Percentiles rank a stretch among this genome's conserved stretches.
These are phyloP conservation scores for Oidium heveae DNA, from an alignment of 2,329 filamentous ascomycete genomes.

Conservation along the genomic window DNA sequence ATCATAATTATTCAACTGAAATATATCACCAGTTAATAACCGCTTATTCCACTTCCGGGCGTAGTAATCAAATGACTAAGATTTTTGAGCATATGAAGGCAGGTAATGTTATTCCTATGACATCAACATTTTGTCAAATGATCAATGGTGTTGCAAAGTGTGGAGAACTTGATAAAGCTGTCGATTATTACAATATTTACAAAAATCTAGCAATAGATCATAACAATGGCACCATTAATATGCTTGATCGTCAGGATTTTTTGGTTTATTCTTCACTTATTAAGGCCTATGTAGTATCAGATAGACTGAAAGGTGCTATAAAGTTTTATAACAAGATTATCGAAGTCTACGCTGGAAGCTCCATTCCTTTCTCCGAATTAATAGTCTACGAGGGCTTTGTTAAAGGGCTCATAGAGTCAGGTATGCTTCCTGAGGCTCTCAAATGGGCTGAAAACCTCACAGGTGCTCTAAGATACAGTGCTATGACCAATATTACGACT, in stretches of 20 bases:
- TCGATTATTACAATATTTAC: slow-evolving; percentile 92
- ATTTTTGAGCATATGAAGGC: slow-evolving; percentile 82
- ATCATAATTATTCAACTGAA: slow-evolving; percentile 46
- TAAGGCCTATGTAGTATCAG: slow-evolving; percentile 63
- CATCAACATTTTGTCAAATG: slow-evolving; percentile 73
- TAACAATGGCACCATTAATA: slow-evolving; percentile 43
- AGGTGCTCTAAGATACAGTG: slow-evolving; percentile 28
- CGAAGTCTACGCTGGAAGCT: slow-evolving; percentile 29
- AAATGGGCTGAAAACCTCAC: slow-evolving; percentile 42
- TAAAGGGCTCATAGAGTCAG: slow-evolving; percentile 45
- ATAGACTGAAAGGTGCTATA: slow-evolving; percentile 55
- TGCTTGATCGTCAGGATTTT: slow-evolving; percentile 50
- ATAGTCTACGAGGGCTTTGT: slow-evolving; percentile 55
- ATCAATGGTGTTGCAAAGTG: slow-evolving; percentile 73
- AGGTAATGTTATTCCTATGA: slow-evolving; percentile 45
- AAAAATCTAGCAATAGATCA: slow-evolving; percentile 65
- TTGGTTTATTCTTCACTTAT: slow-evolving; percentile 81
- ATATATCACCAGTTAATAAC: slow-evolving; percentile 69
- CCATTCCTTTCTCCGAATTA: slow-evolving; percentile 39
- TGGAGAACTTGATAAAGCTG: slow-evolving; percentile 64
- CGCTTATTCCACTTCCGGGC: slow-evolving; percentile 62
- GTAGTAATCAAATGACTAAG: slow-evolving; percentile 67
- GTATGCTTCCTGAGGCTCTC: slow-evolving; percentile 48
- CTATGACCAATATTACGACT: slow-evolving; percentile 49
- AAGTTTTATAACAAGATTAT: slow-evolving; percentile 70